Evolutionary conservation across 2,329 filamentous ascomycete species (phyloP).

Genomic region (Fusarium sarcochroum): DNA sequence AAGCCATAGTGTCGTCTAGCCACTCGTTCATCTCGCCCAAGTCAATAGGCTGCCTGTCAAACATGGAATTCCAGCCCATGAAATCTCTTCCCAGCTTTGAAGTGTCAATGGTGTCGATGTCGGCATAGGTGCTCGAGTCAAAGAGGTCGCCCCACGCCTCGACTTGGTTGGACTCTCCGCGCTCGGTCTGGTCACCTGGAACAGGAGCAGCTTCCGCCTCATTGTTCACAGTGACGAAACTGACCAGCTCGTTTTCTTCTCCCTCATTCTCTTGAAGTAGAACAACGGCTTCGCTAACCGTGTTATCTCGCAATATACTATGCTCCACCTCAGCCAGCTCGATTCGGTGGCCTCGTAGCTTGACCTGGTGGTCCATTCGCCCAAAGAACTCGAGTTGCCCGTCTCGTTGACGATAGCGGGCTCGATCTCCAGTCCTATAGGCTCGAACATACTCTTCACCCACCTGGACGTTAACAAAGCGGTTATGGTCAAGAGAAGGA

Average conservation of each 20-base stretch:
- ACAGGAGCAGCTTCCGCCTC: not conserved
- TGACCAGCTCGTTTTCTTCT: not conserved
- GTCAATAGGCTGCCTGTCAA: slow-evolving; percentile 35
- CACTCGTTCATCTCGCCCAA: slow-evolving; percentile 46
- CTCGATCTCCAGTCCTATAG: no score
- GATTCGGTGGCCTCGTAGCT: no score
- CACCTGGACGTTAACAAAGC: not conserved
- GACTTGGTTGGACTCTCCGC: not conserved
- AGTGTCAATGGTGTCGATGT: slow-evolving; percentile 12
- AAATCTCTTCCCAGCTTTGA: slow-evolving; percentile 43
- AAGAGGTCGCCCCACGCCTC: slow-evolving; percentile 21
- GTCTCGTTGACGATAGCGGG: no score
- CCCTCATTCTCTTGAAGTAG: no score
- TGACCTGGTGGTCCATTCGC: no score
- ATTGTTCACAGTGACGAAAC: slow-evolving; percentile 1
- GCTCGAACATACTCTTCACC: not conserved
- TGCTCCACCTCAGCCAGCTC: no score
- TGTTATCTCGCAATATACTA: no score
- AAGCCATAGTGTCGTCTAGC: slow-evolving; percentile 45
- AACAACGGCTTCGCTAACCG: no score
- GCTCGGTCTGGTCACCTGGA: not conserved
- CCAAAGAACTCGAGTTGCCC: no score
- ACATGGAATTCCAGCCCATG: slow-evolving; percentile 47
- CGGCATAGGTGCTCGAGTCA: slow-evolving; percentile 25
- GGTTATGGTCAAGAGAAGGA: not conserved